These are phyloP conservation scores for Lactarius evosmus DNA, from an alignment of 768 basidiomycete genomes.

Conservation along the genomic window DNA sequence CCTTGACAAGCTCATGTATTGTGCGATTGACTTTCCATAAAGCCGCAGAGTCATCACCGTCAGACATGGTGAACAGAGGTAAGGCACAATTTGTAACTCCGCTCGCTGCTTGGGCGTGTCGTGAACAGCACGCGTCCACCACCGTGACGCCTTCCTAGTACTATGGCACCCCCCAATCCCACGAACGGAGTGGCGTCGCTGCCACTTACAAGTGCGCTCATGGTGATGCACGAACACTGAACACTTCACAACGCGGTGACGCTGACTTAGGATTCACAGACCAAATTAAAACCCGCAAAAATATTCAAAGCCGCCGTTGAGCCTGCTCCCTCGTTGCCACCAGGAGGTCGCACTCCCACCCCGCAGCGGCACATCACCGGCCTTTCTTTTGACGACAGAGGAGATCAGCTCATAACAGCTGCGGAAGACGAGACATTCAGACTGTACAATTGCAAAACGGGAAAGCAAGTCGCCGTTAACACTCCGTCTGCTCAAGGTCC, in stretches of 20 bases:
- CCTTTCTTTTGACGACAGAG: conserved; percentile 86
- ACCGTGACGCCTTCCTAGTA: neutral
- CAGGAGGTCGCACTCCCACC: conserved; percentile 38
- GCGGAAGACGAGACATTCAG: conserved; percentile 92
- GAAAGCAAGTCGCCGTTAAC: conserved; percentile 71
- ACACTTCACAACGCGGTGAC: neutral
- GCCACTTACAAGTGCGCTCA: conserved; percentile 32
- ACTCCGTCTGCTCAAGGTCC: conserved; percentile 27
- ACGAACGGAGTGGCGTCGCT: conserved; percentile 22
- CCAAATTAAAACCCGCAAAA: conserved; percentile 81
- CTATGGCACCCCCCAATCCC: conserved; percentile 22
- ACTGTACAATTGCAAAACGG: conserved; percentile 82
- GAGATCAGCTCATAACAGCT: conserved; percentile 81
- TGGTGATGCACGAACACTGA: conserved; percentile 32
- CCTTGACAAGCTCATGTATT: conserved; percentile 92
- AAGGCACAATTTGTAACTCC: conserved; percentile 53
- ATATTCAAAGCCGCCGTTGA: conserved; percentile 83
- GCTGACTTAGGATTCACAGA: conserved; percentile 39
- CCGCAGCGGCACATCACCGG: conserved; percentile 70
- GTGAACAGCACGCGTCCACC: neutral
- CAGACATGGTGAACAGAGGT: conserved; percentile 49
- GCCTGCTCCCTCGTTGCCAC: conserved; percentile 47
- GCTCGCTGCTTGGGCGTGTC: conserved; percentile 31
- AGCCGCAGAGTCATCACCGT: conserved; percentile 76
- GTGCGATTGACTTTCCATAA: conserved; percentile 97